Evolutionary conservation across 495 filamentous ascomycete species (phyloP), one percentile per base, ranked within the genome.

Genomic region (Penicillium coffeae): DNA sequence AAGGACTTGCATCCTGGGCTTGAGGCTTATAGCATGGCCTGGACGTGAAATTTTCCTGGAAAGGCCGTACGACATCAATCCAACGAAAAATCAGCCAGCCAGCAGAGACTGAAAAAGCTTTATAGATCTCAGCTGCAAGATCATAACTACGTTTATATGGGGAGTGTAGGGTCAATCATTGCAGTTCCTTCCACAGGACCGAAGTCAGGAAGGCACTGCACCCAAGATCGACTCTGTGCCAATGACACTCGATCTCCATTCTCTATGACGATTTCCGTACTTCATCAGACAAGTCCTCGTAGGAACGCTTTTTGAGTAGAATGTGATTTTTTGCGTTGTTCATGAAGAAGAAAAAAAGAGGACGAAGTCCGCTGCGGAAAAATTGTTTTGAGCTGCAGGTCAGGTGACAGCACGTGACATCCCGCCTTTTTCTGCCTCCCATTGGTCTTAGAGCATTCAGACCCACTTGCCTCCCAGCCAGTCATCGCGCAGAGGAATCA

Each of bases 311-410:
- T 79, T 75, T 72, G 65, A 71, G 72, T 30, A 76, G 80, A 80
- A 82, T 68, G 82, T 84, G 54, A 49, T 50, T 62, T 73, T 81
- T 81, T 80, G 81, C 80, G 80, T 84, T 85, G 81, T 83, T 80
- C 77, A 71, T 69, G 60, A 63, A 75, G 40, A 78, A 71, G 37
- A 64, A 66, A 63, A 60, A 63, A 64, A 50, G 34, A 35, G 34
- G 42, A 45, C 21, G 55, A 54, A 58, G 60, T 59, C 57, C 53
- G 33, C 27, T 13, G 16, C 18, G 38, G 14, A 39, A 44, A 50
- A 54, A 52, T 42, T 38, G 51, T 63, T 63, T 44, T 63, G 40
- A 54, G 10, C 42, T 35, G 10, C 2, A 0, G n/a, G 21, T 30
- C 25, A 30, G 36, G 21, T 15, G 18, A 3, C 3, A 3, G 0